Percentiles rank a stretch among this genome's conserved stretches.
phyloP scores from a whole-genome alignment of 2,329 filamentous ascomycete genomes.

The Ophiostoma ulmi region DNA sequence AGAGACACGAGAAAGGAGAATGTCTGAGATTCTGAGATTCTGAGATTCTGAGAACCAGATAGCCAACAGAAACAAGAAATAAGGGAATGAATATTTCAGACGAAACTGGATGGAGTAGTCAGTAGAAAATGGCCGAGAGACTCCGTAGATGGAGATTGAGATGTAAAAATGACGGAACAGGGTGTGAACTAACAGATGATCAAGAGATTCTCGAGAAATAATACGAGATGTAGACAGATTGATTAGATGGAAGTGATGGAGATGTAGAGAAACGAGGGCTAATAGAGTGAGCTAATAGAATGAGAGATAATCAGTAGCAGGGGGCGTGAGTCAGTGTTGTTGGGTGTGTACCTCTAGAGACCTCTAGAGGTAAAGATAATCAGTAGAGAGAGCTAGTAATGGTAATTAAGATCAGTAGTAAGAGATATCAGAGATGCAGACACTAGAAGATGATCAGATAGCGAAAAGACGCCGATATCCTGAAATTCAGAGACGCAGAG shows the following conservation, averaged over 20 bases:
- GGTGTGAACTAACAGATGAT: not conserved
- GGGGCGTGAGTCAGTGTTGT: not conserved
- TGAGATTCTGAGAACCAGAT: not conserved
- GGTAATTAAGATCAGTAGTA: not conserved
- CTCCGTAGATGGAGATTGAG: not conserved
- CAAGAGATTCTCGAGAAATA: not conserved
- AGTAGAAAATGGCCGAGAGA: not conserved
- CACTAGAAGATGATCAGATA: not conserved
- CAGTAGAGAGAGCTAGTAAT: slow-evolving; percentile 2
- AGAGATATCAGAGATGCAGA: slow-evolving; percentile 5
- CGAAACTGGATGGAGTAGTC: not conserved
- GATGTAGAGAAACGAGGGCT: slow-evolving; percentile 1
- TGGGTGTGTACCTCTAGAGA: no score
- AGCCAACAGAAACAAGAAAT: not conserved
- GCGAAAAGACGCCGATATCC: not conserved
- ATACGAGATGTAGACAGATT: slow-evolving; percentile 5
- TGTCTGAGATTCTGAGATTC: not conserved
- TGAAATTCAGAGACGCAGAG: not conserved
- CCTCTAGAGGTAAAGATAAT: not conserved
- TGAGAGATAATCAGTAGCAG: slow-evolving; percentile 5
- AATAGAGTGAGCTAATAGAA: slow-evolving; percentile 7
- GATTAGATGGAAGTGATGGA: slow-evolving; percentile 10
- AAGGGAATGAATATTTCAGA: not conserved
- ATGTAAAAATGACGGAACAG: not conserved
- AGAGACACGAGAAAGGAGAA: not conserved